Conservation (phyloP, 2,329 filamentous ascomycete genomes). For the Colletotrichum falcatum region DNA sequence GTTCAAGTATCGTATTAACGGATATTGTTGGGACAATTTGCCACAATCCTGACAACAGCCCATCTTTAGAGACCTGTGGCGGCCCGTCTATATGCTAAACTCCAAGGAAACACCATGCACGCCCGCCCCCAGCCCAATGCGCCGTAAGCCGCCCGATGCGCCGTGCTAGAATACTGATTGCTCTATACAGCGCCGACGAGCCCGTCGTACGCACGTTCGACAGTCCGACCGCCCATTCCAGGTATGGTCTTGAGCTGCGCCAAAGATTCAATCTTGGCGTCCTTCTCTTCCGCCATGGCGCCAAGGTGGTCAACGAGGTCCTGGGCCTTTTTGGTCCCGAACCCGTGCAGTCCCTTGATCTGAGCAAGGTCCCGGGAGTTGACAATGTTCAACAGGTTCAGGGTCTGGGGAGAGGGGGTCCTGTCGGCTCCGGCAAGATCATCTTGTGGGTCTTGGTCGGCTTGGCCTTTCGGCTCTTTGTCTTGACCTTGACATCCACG, state of each 20-base stretch:
- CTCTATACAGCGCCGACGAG: slow-evolving; percentile 46
- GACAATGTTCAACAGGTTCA: slow-evolving; percentile 75
- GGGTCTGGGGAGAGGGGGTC: slow-evolving; percentile 66
- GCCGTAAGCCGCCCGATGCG: slow-evolving; percentile 21
- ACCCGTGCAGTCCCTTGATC: slow-evolving; percentile 76
- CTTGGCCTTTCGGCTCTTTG: slow-evolving; percentile 49
- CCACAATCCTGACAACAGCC: slow-evolving; percentile 21
- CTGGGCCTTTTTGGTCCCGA: slow-evolving; percentile 78
- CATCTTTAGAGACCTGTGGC: slow-evolving; percentile 22
- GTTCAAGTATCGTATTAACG: background rate
- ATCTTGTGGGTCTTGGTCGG: slow-evolving; percentile 45
- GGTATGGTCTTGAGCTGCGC: slow-evolving; percentile 65
- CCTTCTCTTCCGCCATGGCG: slow-evolving; percentile 55
- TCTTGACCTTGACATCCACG: slow-evolving; percentile 46
- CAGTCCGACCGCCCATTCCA: slow-evolving; percentile 67
- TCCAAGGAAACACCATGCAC: slow-evolving; percentile 36
- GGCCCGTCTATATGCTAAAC: slow-evolving; percentile 34
- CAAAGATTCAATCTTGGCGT: slow-evolving; percentile 59
- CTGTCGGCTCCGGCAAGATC: slow-evolving; percentile 56
- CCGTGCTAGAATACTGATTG: slow-evolving; percentile 20
- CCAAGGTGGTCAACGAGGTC: slow-evolving; percentile 70
- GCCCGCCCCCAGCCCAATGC: slow-evolving; percentile 32
- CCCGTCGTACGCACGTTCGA: slow-evolving; percentile 68
- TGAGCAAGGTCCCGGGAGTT: slow-evolving; percentile 76
- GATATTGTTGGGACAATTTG: slow-evolving; percentile 15